Conservation (phyloP, 2,329 filamentous ascomycete genomes). For the Alternaria tenuissima region DNA sequence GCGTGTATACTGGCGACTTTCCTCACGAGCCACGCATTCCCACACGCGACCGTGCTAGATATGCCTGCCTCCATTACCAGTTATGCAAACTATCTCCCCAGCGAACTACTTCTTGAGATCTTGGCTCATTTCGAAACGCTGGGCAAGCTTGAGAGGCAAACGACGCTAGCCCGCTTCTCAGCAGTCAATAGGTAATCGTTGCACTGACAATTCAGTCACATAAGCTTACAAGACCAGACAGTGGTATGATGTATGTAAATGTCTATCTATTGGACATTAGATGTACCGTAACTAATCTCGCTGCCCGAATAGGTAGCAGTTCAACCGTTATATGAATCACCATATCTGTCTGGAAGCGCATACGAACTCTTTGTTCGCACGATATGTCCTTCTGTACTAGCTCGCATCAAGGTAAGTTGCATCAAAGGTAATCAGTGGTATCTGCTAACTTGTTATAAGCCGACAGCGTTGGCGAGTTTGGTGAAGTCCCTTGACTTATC, state of each 20-base stretch:
- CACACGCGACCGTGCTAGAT: not conserved
- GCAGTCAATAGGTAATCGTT: conserved; percentile 46
- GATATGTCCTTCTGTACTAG: conserved; percentile 62
- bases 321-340: conserved; percentile 61
- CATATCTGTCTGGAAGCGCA: conserved; percentile 60
- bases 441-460: conserved; percentile 30
- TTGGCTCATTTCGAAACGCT: conserved; percentile 53
- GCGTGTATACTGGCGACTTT: not conserved
- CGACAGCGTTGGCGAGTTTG: conserved; percentile 58
- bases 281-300: not conserved
- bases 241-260: conserved; percentile 61
- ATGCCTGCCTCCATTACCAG: conserved; percentile 7
- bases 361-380: conserved; percentile 64
- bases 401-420: conserved; percentile 50
- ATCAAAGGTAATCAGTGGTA: not conserved
- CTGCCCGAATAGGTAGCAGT: conserved; percentile 46
- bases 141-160: conserved; percentile 51
- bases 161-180: conserved; percentile 60
- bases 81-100: conserved; percentile 56
- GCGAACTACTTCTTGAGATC: conserved; percentile 63
- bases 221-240: conserved; percentile 46
- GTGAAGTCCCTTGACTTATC: conserved; percentile 64
- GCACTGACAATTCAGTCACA: not conserved
- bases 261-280: not conserved
- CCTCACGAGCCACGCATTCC: conserved; percentile 1